Conservation (phyloP, 2,329 filamentous ascomycete genomes). For the Calonectria multiphialidica region DNA sequence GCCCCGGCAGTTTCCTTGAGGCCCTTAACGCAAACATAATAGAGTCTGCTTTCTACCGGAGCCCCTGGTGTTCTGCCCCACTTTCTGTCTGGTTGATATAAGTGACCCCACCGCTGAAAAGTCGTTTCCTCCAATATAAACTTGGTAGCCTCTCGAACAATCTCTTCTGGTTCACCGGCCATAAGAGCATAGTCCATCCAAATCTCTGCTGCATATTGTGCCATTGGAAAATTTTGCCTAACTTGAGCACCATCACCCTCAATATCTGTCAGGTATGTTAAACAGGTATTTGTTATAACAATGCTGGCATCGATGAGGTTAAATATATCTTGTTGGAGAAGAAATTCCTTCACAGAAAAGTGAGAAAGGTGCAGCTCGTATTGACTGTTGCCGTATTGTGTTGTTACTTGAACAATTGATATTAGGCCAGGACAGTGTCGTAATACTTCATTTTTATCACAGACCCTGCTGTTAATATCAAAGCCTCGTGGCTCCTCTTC, state of each 20-base stretch:
- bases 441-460: background rate
- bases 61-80: background rate
- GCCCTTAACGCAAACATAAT: background rate
- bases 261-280: constrained; percentile 36
- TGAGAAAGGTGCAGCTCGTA: constrained; percentile 40
- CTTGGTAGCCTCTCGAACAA: constrained; percentile 8
- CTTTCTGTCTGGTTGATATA: constrained; percentile 16
- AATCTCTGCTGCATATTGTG: constrained; percentile 31
- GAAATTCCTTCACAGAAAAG: constrained; percentile 43
- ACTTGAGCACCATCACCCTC: constrained; percentile 9
- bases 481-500: constrained; percentile 27
- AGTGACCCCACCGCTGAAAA: constrained; percentile 26
- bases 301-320: constrained; percentile 7
- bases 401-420: constrained; percentile 3
- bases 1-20: too few species aligned
- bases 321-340: constrained; percentile 7
- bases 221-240: constrained; percentile 34
- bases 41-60: background rate
- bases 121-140: constrained; percentile 28
- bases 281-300: constrained; percentile 36
- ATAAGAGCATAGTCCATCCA: constrained; percentile 23
- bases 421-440: constrained; percentile 35
- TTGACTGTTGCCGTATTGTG: background rate
- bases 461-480: constrained; percentile 22
- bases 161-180: constrained; percentile 18